Conservation (phyloP, 768 basidiomycete genomes). For the Auricularia auricula-judae region DNA sequence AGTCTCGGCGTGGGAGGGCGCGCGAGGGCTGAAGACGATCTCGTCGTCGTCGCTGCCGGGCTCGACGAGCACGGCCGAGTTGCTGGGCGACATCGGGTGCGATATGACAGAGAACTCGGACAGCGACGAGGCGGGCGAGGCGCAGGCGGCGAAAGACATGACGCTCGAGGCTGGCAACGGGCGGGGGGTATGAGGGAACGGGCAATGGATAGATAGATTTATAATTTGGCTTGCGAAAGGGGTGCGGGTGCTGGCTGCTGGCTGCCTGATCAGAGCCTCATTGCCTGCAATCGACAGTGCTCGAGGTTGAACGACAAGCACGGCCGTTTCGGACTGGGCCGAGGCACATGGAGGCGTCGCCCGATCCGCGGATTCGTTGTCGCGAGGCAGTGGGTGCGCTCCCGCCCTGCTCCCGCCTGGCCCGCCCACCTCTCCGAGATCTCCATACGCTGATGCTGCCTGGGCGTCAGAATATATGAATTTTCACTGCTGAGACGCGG, state of each 20-base stretch:
- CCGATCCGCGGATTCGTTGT: background rate
- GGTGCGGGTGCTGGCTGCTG: background rate
- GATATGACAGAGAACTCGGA: background rate
- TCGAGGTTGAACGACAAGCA: background rate
- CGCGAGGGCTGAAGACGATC: conserved; percentile 1
- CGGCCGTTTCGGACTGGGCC: background rate
- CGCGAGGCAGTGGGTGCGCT: too few relatives aligned
- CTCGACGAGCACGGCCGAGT: background rate
- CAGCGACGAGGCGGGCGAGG: background rate
- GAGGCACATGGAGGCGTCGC: background rate
- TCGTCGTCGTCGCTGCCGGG: conserved; percentile 1
- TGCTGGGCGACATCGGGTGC: background rate
- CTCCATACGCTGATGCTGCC: too few relatives aligned
- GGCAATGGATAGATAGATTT: background rate
- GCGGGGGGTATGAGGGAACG: background rate
- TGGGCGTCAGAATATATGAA: too few relatives aligned
- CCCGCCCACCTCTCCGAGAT: too few relatives aligned
- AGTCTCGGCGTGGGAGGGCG: background rate
- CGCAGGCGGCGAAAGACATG: background rate
- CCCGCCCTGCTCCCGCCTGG: too few relatives aligned
- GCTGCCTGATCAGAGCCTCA: background rate
- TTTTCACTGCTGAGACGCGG: too few relatives aligned
- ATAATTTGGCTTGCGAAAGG: background rate
- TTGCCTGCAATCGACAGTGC: background rate
- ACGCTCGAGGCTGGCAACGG: background rate